Evolutionary conservation across 148 eudicot genomes (phyloP).

Genomic region (Rhododendron ferrugineum): DNA sequence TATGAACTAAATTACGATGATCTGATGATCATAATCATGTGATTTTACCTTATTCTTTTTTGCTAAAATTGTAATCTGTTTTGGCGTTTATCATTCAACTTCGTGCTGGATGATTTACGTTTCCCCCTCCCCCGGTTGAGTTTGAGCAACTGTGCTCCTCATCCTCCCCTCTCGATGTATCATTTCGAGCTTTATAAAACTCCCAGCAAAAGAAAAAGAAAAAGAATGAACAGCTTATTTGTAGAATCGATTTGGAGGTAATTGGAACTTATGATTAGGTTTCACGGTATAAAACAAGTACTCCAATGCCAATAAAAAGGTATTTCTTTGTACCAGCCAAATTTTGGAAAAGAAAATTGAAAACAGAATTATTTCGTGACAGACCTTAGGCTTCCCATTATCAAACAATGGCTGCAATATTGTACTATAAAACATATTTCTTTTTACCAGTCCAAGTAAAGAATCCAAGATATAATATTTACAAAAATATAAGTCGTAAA

Average conservation of each 20-base stretch:
- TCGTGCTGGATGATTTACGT: too few species aligned
- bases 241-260: not conserved
- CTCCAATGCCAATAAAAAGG: not conserved
- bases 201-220: too few species aligned
- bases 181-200: too few species aligned
- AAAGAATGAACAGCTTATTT: not conserved
- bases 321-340: not conserved
- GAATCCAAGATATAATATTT: not conserved
- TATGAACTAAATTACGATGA: not conserved
- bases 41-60: not conserved
- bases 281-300: not conserved
- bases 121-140: too few species aligned
- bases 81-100: too few species aligned
- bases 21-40: not conserved
- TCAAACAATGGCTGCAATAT: not conserved
- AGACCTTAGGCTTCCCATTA: conserved; percentile 7
- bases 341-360: not conserved
- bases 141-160: too few species aligned
- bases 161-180: too few species aligned
- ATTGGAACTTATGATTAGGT: not conserved
- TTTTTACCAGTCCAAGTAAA: not conserved
- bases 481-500: not conserved
- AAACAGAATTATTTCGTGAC: not conserved
- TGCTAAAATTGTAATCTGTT: too few species aligned
- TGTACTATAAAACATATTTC: not conserved